A percentile compares a stretch with the other conserved stretches of the same genome.
Conservation (phyloP, 768 basidiomycete species). For the Gyrodon lividus region DNA sequence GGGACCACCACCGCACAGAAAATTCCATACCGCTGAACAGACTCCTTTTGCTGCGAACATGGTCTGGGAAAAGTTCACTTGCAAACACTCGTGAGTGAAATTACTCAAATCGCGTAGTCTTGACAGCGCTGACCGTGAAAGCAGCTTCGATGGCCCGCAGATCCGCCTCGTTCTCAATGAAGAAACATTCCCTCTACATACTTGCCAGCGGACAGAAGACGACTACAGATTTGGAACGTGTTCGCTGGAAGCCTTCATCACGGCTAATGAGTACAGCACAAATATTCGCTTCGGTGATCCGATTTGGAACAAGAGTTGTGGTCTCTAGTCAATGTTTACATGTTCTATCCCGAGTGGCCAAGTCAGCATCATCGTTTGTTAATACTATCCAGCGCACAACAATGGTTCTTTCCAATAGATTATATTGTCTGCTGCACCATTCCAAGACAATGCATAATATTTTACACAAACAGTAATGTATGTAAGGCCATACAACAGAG, state of each 20-base stretch:
- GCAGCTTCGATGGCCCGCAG: slow-evolving; percentile 26
- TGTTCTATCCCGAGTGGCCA: neutral
- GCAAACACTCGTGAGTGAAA: slow-evolving; percentile 22
- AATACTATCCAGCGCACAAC: neutral
- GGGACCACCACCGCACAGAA: slow-evolving; percentile 26
- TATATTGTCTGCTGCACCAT: slow-evolving; percentile 16
- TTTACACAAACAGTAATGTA: slow-evolving; percentile 31
- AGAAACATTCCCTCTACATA: slow-evolving; percentile 32
- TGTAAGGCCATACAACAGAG: slow-evolving; percentile 10
- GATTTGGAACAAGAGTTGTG: slow-evolving; percentile 35
- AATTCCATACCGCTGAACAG: slow-evolving; percentile 33
- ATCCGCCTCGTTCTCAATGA: slow-evolving; percentile 38
- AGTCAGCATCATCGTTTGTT: neutral
- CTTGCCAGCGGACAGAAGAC: slow-evolving; percentile 22
- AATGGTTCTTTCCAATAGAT: neutral
- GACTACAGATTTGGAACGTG: slow-evolving; percentile 33
- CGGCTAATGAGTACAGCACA: slow-evolving; percentile 18
- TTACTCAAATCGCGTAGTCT: neutral
- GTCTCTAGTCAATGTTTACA: slow-evolving; percentile 1
- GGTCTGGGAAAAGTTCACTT: slow-evolving; percentile 37
- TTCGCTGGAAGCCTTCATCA: slow-evolving; percentile 30
- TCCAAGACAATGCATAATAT: slow-evolving; percentile 23
- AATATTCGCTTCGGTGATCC: slow-evolving; percentile 28
- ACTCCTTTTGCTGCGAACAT: slow-evolving; percentile 39
- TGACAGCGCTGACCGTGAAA: neutral